phyloP scores from a whole-genome alignment of 2,329 filamentous ascomycete genomes.

The Westerdykella aurantiaca region DNA sequence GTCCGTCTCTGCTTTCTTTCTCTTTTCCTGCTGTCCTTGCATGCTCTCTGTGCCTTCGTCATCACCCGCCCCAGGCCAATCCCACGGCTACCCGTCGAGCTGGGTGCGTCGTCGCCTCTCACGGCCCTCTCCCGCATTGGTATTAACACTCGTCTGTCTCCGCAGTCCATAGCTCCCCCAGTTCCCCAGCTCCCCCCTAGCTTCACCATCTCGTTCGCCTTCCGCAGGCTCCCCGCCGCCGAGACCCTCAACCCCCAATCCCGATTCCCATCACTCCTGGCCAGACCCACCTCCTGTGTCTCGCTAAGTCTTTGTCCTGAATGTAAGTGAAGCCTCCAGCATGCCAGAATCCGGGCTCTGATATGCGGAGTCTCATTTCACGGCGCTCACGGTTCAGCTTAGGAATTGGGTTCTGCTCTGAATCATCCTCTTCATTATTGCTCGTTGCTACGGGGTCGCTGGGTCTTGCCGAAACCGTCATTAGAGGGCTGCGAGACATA shows the following conservation, averaged over 20 bases:
- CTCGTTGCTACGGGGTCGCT: conserved; percentile 21
- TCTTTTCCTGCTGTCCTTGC: conserved; percentile 20
- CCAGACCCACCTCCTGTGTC: conserved; percentile 15
- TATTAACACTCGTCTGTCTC: conserved; percentile 22
- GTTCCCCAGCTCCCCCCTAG: conserved; percentile 2
- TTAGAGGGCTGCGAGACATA: conserved; percentile 9
- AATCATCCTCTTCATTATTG: conserved; percentile 30
- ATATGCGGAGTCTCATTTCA: conserved; percentile 28
- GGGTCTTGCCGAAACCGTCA: conserved; percentile 28
- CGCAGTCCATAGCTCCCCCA: conserved; percentile 25
- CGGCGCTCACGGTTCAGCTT: conserved; percentile 29
- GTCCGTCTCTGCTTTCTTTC: conserved; percentile 8
- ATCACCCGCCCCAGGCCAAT: conserved; percentile 14
- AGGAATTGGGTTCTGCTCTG: conserved; percentile 34
- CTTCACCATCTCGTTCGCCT: conserved; percentile 16
- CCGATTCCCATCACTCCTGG: conserved; percentile 18
- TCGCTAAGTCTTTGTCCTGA: conserved; percentile 30
- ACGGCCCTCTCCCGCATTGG: conserved; percentile 8
- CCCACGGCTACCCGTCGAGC: conserved; percentile 18
- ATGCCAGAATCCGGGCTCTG: conserved; percentile 26
- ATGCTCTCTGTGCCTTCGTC: conserved; percentile 18
- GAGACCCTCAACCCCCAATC: conserved; percentile 20
- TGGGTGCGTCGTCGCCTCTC: conserved; percentile 19
- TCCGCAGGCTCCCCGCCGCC: conserved; percentile 15
- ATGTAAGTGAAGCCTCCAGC: conserved; percentile 32